A percentile compares a stretch with the other conserved stretches of the same genome.
Conservation (phyloP, 2,329 filamentous ascomycete genomes). For the Phyllosticta capitalensis region DNA sequence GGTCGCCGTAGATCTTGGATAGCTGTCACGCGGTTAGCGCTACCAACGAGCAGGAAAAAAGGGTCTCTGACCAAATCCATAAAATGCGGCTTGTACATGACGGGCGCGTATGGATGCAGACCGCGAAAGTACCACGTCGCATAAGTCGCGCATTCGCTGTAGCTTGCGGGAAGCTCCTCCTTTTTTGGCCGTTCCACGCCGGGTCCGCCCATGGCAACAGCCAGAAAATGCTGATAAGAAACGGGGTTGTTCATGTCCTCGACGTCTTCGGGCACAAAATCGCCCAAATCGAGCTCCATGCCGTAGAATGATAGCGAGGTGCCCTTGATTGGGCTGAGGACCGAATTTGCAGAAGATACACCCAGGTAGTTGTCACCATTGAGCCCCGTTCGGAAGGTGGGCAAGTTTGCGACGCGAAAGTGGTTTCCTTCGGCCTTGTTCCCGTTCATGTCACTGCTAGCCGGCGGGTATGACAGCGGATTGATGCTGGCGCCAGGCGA, state of each 20-base stretch:
- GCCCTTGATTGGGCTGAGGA: conserved; percentile 64
- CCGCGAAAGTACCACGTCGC: conserved; percentile 68
- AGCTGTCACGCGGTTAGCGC: conserved; percentile 7
- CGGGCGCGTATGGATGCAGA: conserved; percentile 60
- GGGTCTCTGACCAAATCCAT: conserved; percentile 50
- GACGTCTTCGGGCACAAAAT: conserved; percentile 59
- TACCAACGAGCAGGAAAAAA: background rate
- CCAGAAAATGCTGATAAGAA: conserved; percentile 61
- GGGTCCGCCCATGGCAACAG: conserved; percentile 46
- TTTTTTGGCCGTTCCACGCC: conserved; percentile 4
- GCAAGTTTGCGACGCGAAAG: conserved; percentile 23
- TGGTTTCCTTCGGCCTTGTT: conserved; percentile 15
- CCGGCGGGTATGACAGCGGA: conserved; percentile 15
- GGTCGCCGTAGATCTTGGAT: conserved; percentile 58
- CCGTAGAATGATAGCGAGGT: conserved; percentile 70
- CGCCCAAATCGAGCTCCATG: conserved; percentile 67
- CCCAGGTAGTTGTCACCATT: conserved; percentile 57
- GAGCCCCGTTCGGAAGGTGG: conserved; percentile 37
- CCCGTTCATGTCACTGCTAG: conserved; percentile 9
- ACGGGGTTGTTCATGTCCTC: conserved; percentile 49
- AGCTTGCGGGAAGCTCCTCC: conserved; percentile 8
- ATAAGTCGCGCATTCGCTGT: conserved; percentile 33
- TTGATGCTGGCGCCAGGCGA: conserved; percentile 17
- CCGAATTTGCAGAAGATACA: conserved; percentile 51
- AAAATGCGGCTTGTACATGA: conserved; percentile 69